Evolutionary conservation across 108 stramenopile species (phyloP).

Genomic region (Fragilaria radians): DNA sequence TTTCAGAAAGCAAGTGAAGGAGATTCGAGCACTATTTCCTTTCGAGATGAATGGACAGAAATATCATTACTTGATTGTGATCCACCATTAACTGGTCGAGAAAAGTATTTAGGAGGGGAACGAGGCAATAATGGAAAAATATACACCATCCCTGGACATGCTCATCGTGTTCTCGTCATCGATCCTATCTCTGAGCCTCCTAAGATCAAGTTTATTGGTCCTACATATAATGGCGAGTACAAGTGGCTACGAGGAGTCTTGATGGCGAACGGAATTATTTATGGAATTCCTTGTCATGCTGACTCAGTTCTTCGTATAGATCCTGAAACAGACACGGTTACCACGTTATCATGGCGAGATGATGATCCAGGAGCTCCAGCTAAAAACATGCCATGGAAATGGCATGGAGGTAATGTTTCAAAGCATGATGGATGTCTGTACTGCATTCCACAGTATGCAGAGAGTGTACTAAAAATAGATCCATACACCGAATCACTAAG

Average conservation of each 20-base stretch:
- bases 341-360: slow-evolving; percentile 23
- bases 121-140: slow-evolving; percentile 57
- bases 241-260: slow-evolving; percentile 85
- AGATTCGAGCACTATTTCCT: neutral
- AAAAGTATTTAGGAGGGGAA: slow-evolving; percentile 74
- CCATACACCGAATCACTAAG: slow-evolving; percentile 48
- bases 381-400: slow-evolving; percentile 61
- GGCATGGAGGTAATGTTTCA: slow-evolving; percentile 73
- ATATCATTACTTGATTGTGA: neutral
- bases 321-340: slow-evolving; percentile 48
- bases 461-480: slow-evolving; percentile 62
- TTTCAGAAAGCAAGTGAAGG: neutral
- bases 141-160: slow-evolving; percentile 84
- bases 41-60: slow-evolving; percentile 1
- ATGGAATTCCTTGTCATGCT: slow-evolving; percentile 84
- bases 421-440: slow-evolving; percentile 75
- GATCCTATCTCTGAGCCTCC: slow-evolving; percentile 27
- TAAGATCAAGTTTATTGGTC: slow-evolving; percentile 54
- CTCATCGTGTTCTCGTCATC: slow-evolving; percentile 51
- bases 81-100: slow-evolving; percentile 24
- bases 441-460: slow-evolving; percentile 73
- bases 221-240: slow-evolving; percentile 53
- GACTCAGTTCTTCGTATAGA: slow-evolving; percentile 61
- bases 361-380: slow-evolving; percentile 14
- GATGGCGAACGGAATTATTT: slow-evolving; percentile 53